phyloP scores from a whole-genome alignment of 768 basidiomycete genomes.

The Rhizopogon vesiculosus region DNA sequence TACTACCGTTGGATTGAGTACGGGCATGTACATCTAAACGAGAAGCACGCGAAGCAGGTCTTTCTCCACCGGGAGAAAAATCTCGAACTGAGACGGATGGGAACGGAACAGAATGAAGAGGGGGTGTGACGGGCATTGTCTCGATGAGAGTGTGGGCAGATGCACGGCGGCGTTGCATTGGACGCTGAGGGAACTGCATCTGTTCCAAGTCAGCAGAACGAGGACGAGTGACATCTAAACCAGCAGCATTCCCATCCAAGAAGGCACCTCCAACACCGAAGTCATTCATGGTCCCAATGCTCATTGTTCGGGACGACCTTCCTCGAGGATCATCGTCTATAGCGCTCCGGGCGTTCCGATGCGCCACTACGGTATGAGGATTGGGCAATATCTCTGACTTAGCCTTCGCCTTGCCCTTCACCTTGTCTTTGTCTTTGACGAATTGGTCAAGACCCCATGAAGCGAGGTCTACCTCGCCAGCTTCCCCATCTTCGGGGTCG shows the following conservation, averaged over 20 bases:
- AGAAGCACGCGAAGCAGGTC: constrained; percentile 30
- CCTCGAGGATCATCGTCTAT: constrained; percentile 35
- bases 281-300: constrained; percentile 58
- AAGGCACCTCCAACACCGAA: constrained; percentile 45
- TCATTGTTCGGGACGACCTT: constrained; percentile 56
- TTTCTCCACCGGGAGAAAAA: constrained; percentile 41
- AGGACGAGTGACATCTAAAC: constrained; percentile 35
- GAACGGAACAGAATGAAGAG: constrained; percentile 57
- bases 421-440: constrained; percentile 58
- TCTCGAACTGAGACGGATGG: constrained; percentile 52
- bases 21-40: constrained; percentile 38
- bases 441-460: constrained; percentile 84
- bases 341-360: constrained; percentile 40
- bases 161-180: constrained; percentile 44
- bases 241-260: constrained; percentile 29
- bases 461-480: constrained; percentile 71
- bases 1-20: constrained; percentile 46
- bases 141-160: constrained; percentile 46
- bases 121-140: constrained; percentile 33
- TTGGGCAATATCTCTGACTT: constrained; percentile 38
- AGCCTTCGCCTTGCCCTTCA: constrained; percentile 39
- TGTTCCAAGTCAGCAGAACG: constrained; percentile 54
- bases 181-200: constrained; percentile 35
- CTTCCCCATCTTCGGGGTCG: constrained; percentile 42
- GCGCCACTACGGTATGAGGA: constrained; percentile 35